Percentiles rank a stretch among this genome's conserved stretches.
Evolutionary conservation across 2,329 filamentous ascomycete genomes (phyloP).

Genomic region (Thelonectria olida): DNA sequence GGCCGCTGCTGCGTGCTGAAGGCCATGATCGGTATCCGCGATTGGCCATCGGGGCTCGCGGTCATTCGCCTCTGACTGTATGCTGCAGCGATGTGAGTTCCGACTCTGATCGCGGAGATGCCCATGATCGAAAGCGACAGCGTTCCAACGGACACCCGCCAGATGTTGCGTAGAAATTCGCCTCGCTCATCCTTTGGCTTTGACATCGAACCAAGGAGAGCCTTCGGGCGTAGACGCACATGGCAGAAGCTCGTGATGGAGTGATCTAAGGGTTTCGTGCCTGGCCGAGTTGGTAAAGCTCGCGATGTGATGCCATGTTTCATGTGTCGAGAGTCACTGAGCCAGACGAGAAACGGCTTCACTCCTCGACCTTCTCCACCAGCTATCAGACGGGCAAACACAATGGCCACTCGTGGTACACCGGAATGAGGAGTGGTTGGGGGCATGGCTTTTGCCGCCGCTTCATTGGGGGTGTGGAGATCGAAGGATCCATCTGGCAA

Average conservation of each 20-base stretch:
- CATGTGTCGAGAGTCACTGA: neutral
- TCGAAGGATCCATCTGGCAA: neutral
- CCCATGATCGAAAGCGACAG: neutral
- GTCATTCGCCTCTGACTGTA: too few species aligned
- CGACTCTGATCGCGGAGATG: neutral
- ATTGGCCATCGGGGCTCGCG: too few species aligned
- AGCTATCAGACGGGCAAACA: neutral
- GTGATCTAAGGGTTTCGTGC: neutral
- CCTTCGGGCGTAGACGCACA: neutral
- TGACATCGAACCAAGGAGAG: neutral
- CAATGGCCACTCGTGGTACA: neutral
- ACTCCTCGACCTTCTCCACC: neutral
- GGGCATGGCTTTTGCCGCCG: neutral
- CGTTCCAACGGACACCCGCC: neutral
- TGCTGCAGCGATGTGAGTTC: neutral
- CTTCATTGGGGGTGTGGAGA: neutral
- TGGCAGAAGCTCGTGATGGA: neutral
- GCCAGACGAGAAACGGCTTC: neutral
- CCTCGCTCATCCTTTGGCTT: neutral
- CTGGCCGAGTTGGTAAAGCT: neutral
- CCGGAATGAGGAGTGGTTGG: neutral
- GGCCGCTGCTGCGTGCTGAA: conserved; percentile 17
- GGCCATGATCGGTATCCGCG: neutral
- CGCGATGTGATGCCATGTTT: neutral
- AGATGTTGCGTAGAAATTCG: neutral